phyloP scores from a whole-genome alignment of 2,329 filamentous ascomycete genomes.

The Penicillium sp. region DNA sequence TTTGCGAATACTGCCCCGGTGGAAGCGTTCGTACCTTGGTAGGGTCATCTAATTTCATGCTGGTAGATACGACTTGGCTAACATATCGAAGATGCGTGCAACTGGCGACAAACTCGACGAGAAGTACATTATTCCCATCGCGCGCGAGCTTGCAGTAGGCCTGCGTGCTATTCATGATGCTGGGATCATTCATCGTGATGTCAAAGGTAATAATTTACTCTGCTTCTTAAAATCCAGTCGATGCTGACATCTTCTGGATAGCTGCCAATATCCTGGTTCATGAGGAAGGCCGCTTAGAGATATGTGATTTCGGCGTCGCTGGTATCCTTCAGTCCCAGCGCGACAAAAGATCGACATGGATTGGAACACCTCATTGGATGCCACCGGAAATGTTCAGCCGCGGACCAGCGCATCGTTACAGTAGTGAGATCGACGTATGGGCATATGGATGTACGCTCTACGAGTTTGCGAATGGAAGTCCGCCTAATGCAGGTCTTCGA shows the following conservation, averaged over 20 bases:
- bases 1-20: conserved; percentile 63
- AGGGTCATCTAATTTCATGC: conserved; percentile 28
- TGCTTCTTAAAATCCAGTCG: too few relatives aligned
- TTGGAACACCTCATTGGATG: conserved; percentile 65
- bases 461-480: conserved; percentile 48
- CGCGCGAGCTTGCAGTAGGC: conserved; percentile 58
- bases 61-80: conserved; percentile 2
- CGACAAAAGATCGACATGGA: conserved; percentile 60
- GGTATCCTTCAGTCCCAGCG: conserved; percentile 57
- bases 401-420: conserved; percentile 42
- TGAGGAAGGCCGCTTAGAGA: conserved; percentile 58
- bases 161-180: conserved; percentile 60
- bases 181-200: conserved; percentile 62
- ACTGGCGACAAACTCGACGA: conserved; percentile 52
- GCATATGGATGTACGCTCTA: conserved; percentile 49
- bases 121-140: conserved; percentile 60
- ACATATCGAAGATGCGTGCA: conserved; percentile 44
- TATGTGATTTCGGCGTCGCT: conserved; percentile 64
- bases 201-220: conserved; percentile 51
- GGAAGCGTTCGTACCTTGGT: conserved; percentile 62
- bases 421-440: conserved; percentile 51
- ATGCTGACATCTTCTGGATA: conserved; percentile 22
- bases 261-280: conserved; percentile 61
- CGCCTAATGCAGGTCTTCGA: conserved; percentile 46
- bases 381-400: conserved; percentile 54